These are phyloP conservation scores for Chlamydomonas sphaeroides DNA, from an alignment of 139 green algal species.

Conservation along the genomic window DNA sequence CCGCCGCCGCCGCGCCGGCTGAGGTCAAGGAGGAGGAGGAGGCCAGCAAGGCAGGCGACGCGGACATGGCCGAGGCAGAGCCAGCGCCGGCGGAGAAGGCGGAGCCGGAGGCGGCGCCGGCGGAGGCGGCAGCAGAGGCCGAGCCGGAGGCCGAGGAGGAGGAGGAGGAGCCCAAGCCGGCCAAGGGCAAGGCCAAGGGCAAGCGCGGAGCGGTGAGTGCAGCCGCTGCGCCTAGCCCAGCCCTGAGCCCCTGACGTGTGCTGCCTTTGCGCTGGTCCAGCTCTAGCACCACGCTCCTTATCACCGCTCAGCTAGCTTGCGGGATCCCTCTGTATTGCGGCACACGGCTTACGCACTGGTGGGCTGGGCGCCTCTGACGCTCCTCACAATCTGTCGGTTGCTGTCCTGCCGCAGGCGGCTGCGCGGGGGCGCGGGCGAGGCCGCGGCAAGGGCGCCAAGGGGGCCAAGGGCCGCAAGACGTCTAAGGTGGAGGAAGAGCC, in stretches of 20 bases:
- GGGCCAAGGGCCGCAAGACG: constrained; percentile 21
- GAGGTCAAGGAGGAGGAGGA: background rate
- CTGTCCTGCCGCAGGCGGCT: background rate
- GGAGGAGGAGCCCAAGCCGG: background rate
- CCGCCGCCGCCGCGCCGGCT: background rate
- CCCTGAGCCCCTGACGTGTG: no score
- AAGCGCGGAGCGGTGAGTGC: constrained; percentile 19
- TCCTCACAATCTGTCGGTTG: no score
- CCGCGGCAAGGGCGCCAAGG: background rate
- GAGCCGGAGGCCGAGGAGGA: background rate
- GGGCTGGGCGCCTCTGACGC: no score
- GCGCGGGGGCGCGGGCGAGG: constrained; percentile 19
- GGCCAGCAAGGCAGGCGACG: background rate
- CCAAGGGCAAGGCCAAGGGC: constrained; percentile 24
- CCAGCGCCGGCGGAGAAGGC: background rate
- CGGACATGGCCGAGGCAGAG: background rate
- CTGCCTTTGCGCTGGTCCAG: no score
- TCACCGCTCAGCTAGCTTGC: no score
- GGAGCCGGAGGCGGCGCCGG: background rate
- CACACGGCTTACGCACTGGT: no score
- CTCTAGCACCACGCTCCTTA: no score
- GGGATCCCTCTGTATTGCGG: no score
- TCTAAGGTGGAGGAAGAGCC: constrained; percentile 27
- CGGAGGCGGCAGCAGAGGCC: background rate
- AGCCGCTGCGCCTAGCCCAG: no score